phyloP scores from a whole-genome alignment of 2,329 filamentous ascomycete genomes.

The Penicillium sp. region DNA sequence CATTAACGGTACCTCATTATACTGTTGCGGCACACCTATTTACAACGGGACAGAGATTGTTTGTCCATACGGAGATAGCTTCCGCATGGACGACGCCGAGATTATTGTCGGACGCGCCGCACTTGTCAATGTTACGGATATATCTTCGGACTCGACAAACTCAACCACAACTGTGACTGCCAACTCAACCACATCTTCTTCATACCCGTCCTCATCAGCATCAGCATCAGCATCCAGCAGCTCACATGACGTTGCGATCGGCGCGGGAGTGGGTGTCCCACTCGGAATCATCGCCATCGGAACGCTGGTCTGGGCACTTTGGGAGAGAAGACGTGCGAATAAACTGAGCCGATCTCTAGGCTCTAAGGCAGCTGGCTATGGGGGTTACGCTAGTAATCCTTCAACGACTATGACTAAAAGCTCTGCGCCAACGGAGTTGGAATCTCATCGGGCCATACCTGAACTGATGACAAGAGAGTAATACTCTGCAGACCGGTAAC shows the following conservation, averaged over 20 bases:
- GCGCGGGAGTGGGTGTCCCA: slow-evolving; percentile 32
- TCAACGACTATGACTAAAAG: background rate
- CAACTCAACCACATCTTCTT: background rate
- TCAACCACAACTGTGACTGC: background rate
- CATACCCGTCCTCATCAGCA: background rate
- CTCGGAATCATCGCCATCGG: slow-evolving; percentile 29
- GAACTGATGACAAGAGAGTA: slow-evolving; percentile 11
- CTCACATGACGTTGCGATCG: slow-evolving; percentile 25
- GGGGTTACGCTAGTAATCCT: background rate
- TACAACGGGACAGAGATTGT: slow-evolving; percentile 8
- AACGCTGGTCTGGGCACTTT: slow-evolving; percentile 30
- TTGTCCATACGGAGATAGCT: slow-evolving; percentile 24
- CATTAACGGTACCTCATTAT: slow-evolving; percentile 11
- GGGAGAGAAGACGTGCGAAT: slow-evolving; percentile 24
- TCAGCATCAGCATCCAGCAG: background rate
- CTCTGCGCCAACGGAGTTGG: slow-evolving; percentile 11
- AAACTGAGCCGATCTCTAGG: slow-evolving; percentile 4
- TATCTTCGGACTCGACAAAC: background rate
- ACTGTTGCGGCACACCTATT: slow-evolving; percentile 29
- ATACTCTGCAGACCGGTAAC: background rate
- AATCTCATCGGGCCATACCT: background rate
- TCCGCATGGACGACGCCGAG: slow-evolving; percentile 25
- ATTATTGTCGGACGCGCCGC: slow-evolving; percentile 22
- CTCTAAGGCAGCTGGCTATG: background rate
- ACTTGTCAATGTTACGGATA: slow-evolving; percentile 17